These are phyloP conservation scores for Discostella stelligeroides DNA, from an alignment of 108 stramenopile genomes.

Conservation along the genomic window DNA sequence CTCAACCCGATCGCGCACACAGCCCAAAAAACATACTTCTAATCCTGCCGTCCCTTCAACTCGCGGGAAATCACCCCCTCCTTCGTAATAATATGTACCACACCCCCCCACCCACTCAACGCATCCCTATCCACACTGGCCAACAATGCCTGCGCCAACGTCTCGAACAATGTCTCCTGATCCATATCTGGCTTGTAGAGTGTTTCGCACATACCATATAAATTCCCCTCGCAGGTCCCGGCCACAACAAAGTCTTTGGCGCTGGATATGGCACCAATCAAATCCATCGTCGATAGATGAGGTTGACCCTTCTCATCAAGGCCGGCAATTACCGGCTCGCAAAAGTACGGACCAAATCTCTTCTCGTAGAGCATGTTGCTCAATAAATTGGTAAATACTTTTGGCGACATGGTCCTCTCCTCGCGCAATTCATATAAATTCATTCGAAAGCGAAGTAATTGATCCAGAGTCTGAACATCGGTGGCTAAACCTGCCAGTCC, in stretches of 20 bases:
- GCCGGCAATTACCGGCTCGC: conserved; percentile 97
- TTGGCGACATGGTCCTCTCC: conserved; percentile 95
- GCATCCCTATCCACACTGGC: conserved; percentile 97
- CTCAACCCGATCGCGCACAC: no score
- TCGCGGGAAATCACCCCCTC: conserved; percentile 83
- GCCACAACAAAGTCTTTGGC: conserved; percentile 97
- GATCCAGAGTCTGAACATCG: conserved; percentile 94
- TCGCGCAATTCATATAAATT: conserved; percentile 95
- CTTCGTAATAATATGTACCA: conserved; percentile 97
- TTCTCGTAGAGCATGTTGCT: conserved; percentile 94
- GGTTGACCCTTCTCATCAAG: conserved; percentile 87
- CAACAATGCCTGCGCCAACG: conserved; percentile 94
- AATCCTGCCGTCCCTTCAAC: conserved; percentile 93
- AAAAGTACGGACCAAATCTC: conserved; percentile 98
- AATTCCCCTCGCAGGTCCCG: conserved; percentile 96
- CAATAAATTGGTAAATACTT: conserved; percentile 90
- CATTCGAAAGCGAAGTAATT: conserved; percentile 83
- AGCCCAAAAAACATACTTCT: neutral
- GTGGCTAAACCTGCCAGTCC: conserved; percentile 96
- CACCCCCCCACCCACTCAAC: conserved; percentile 98
- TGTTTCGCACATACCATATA: conserved; percentile 99
- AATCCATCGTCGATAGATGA: conserved; percentile 94
- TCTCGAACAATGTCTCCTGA: conserved; percentile 97
- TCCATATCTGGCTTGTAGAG: conserved; percentile 94
- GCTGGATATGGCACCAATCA: conserved; percentile 92